Base-by-base conservation (phyloP, 164 flowering plant genomes). In the Vitis cinerea region DNA sequence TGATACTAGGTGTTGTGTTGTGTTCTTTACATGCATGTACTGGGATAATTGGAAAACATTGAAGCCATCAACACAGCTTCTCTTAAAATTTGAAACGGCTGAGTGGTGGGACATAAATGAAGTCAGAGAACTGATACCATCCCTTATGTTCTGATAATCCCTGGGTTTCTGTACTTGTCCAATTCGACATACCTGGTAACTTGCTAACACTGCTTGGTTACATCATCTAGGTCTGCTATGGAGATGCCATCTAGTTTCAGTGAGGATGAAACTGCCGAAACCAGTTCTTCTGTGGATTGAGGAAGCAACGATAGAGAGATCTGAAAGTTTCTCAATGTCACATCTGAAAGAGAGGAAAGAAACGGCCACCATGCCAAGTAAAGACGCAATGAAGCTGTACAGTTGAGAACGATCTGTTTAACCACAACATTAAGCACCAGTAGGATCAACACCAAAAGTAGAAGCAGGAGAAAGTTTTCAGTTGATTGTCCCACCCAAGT, bases 231-330 rank as follows among this genome's bases (percentile, higher is more conserved):
- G 67, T 67, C 76, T 69, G 79, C 71, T 16, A 65, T 59, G 44
- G 87, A 84, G 59, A 74, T 84, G 73, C 87, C 88, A 65, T 80
- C 88, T 49, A 84, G 88, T 75, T 90, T 83, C 68, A 84, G 90
- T 37, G 89, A 85, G 68, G 90, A 88, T 71, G 93, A 85, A 84
- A 78, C 88, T 63, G 88, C 77, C 16, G 88, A 79, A 68, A 86
- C 91, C 11, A 82, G 85, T 80, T 80, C 87, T 37, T 88, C 90
- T 2, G 59, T 72, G 73, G 89, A 83, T 2, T 83, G 66, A 83
- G 77, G 57, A 23, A 9, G 27, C 1, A 23, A 30, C 11, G 27
- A 23, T 57, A 67, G 44, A 56, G 12, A 47, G 56, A 60, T 66
- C 51, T 13, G 17, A n/a, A 58, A 9, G 66, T 12, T 37, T 29